Evolutionary conservation across 805 yeast genomes (phyloP).

Genomic region (Monosporozyma aerobia): DNA sequence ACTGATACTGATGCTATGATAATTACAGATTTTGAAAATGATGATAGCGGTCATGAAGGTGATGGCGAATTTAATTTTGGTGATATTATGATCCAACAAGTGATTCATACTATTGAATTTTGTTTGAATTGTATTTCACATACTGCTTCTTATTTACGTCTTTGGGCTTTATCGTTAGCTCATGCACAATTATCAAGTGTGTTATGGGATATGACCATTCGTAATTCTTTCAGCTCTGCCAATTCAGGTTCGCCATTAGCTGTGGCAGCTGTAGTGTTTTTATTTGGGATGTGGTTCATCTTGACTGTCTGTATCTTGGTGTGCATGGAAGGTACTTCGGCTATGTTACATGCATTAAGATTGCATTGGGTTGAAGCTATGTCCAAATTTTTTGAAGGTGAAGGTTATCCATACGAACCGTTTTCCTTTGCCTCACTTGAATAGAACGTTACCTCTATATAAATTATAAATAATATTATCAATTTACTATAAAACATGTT

Average conservation of each 20-base stretch:
- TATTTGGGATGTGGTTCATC: constrained; percentile 93
- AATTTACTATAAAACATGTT: neutral
- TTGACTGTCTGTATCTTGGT: constrained; percentile 87
- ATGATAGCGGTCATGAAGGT: constrained; percentile 30
- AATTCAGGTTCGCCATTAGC: constrained; percentile 48
- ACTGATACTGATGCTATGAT: constrained; percentile 32
- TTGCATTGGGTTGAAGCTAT: constrained; percentile 99
- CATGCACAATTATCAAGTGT: constrained; percentile 95
- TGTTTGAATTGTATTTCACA: constrained; percentile 97
- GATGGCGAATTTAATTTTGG: constrained; percentile 59
- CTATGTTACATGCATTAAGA: constrained; percentile 97
- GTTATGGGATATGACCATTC: constrained; percentile 91
- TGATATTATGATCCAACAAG: constrained; percentile 93
- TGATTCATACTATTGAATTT: constrained; percentile 94
- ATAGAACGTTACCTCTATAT: neutral
- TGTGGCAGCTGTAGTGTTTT: constrained; percentile 60
- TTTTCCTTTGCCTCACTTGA: constrained; percentile 46
- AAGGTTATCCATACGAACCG: constrained; percentile 87
- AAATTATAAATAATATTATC: neutral
- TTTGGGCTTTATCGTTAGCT: constrained; percentile 96
- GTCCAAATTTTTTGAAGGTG: constrained; percentile 97
- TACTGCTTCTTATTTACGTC: constrained; percentile 90
- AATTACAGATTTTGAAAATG: constrained; percentile 36
- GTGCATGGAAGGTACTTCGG: constrained; percentile 97
- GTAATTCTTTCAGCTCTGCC: constrained; percentile 54